Evolutionary conservation across 1,284 basidiomycete species (phyloP).

Genomic region (Cutaneotrichosporon spelunceum): DNA sequence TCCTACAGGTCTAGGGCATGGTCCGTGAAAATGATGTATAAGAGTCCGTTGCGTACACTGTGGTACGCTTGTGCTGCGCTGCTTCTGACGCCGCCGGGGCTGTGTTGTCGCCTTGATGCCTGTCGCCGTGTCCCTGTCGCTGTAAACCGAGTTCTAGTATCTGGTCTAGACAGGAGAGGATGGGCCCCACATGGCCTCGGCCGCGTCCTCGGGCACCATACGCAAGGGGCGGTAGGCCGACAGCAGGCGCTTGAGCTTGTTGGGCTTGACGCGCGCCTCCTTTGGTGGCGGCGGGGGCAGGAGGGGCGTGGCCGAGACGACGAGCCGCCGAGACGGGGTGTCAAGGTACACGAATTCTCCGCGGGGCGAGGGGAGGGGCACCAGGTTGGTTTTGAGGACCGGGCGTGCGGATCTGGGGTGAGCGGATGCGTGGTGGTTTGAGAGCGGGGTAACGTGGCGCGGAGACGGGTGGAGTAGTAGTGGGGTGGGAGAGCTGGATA

Average conservation of each 20-base stretch:
- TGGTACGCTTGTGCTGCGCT: too few species aligned
- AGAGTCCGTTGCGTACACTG: too few species aligned
- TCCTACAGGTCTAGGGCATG: not conserved
- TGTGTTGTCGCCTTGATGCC: not conserved
- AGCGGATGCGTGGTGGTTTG: not conserved
- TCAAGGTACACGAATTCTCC: conserved; percentile 20
- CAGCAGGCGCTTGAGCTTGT: conserved; percentile 1
- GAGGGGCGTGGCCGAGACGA: conserved; percentile 15
- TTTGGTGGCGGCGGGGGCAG: not conserved
- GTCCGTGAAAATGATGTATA: not conserved
- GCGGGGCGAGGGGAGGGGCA: conserved; percentile 8
- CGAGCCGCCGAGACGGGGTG: conserved; percentile 12
- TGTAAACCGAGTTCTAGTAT: not conserved
- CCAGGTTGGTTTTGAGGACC: not conserved
- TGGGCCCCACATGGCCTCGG: not conserved
- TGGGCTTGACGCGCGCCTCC: not conserved
- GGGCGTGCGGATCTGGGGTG: not conserved
- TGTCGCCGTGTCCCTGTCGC: not conserved
- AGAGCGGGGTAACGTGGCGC: not conserved
- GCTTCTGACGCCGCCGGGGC: too few species aligned
- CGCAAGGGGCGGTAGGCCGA: conserved; percentile 14
- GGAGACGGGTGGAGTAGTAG: not conserved
- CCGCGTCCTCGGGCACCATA: conserved; percentile 13
- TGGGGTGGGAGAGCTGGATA: not conserved
- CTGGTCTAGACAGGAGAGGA: not conserved